Evolutionary conservation across 495 filamentous ascomycete species (phyloP).

Genomic region (Podospora australis): DNA sequence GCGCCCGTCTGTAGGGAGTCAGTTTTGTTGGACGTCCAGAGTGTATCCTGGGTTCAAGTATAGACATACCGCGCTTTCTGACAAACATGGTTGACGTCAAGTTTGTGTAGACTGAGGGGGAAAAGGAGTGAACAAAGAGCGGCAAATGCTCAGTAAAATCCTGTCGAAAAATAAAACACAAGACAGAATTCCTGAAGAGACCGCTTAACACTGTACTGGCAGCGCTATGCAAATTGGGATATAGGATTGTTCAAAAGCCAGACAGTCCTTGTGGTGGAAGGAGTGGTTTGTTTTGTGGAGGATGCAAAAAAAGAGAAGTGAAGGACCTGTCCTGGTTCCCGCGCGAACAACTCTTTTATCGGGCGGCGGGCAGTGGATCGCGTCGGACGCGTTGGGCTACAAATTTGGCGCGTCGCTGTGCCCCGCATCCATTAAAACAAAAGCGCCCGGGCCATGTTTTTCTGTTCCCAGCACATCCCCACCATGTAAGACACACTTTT

Average conservation of each 20-base stretch:
- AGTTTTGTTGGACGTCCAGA: conserved; percentile 21
- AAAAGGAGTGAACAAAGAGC: background rate
- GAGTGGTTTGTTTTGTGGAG: conserved; percentile 5
- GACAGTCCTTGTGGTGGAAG: background rate
- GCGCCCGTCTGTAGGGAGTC: conserved; percentile 68
- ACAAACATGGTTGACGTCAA: conserved; percentile 53
- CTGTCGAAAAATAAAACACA: too few relatives aligned
- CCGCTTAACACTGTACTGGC: too few relatives aligned
- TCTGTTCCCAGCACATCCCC: background rate
- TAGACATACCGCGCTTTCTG: conserved; percentile 51
- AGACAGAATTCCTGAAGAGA: too few relatives aligned
- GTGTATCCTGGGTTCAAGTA: background rate
- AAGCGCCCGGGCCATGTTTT: conserved; percentile 4
- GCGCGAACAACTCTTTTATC: conserved; percentile 13
- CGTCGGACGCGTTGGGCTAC: conserved; percentile 11
- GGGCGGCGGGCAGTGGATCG: conserved; percentile 10
- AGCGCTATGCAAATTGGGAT: too few relatives aligned
- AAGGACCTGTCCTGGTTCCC: background rate
- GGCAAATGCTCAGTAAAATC: background rate
- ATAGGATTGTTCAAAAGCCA: background rate
- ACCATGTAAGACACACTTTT: too few relatives aligned
- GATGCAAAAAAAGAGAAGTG: conserved; percentile 13
- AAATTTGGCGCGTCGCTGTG: conserved; percentile 13
- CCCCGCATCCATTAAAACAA: conserved; percentile 19
- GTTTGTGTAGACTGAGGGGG: conserved; percentile 7